These are phyloP conservation scores for Chaetomium olivaceum DNA, from an alignment of 2,329 filamentous ascomycete genomes.

Conservation along the genomic window DNA sequence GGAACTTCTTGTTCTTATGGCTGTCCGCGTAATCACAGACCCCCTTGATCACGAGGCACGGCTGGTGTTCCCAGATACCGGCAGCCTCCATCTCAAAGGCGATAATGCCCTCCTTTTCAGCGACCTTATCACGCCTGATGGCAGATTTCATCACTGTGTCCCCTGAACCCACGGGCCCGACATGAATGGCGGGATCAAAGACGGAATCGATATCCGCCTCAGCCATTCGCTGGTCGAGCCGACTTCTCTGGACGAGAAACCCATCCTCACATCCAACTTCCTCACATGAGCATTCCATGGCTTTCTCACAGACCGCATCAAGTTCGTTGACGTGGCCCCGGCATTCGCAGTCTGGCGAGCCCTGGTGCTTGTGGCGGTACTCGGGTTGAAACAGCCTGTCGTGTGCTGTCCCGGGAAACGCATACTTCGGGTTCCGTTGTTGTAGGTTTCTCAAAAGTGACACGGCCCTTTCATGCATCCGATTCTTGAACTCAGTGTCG, in stretches of 20 bases:
- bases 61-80: slow-evolving; percentile 39
- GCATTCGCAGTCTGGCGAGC: slow-evolving; percentile 17
- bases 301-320: slow-evolving; percentile 31
- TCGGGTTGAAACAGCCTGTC: slow-evolving; percentile 27
- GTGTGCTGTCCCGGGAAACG: slow-evolving; percentile 19
- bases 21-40: slow-evolving; percentile 44
- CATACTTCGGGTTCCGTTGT: slow-evolving; percentile 10
- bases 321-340: not conserved
- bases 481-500: slow-evolving; percentile 24
- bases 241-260: slow-evolving; percentile 17
- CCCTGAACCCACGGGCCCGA: slow-evolving; percentile 39
- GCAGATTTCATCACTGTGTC: slow-evolving; percentile 42
- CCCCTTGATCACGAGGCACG: slow-evolving; percentile 41
- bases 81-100: slow-evolving; percentile 44
- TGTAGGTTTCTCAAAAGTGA: slow-evolving; percentile 1
- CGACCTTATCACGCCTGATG: slow-evolving; percentile 35
- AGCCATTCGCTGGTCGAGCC: slow-evolving; percentile 14
- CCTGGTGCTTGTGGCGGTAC: slow-evolving; percentile 25
- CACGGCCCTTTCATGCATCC: slow-evolving; percentile 14
- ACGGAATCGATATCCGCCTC: not conserved
- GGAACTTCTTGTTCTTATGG: slow-evolving; percentile 42
- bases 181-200: slow-evolving; percentile 6
- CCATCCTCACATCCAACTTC: slow-evolving; percentile 22
- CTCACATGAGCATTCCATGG: slow-evolving; percentile 29
- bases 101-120: slow-evolving; percentile 33